A percentile compares a stretch with the other conserved stretches of the same genome.
Conservation (phyloP, 306 rosid genomes). For the Vigna hirtella region DNA sequence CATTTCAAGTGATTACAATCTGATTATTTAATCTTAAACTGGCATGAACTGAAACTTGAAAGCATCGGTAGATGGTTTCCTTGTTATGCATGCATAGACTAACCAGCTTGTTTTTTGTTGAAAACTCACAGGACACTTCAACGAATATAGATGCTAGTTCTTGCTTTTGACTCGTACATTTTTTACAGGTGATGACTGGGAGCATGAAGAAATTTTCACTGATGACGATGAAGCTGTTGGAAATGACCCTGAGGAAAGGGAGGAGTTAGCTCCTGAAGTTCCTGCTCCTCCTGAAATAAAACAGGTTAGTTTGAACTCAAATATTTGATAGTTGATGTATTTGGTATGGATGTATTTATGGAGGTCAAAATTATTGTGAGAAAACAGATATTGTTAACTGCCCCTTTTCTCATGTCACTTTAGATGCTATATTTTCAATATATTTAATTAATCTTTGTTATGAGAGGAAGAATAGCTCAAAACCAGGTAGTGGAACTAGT, state of each 20-base stretch:
- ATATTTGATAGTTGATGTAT: constrained; percentile 19
- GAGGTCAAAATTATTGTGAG: background rate
- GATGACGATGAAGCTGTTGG: constrained; percentile 98
- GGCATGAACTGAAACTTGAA: constrained; percentile 1
- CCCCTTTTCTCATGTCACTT: background rate
- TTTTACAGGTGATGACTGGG: constrained; percentile 94
- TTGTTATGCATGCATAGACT: constrained; percentile 20
- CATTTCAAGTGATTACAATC: constrained; percentile 2
- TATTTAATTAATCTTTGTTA: background rate
- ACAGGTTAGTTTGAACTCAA: constrained; percentile 64
- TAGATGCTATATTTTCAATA: background rate
- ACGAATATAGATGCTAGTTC: constrained; percentile 13
- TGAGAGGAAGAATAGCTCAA: background rate
- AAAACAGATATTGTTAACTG: background rate
- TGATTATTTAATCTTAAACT: constrained; percentile 24
- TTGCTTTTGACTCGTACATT: constrained; percentile 15
- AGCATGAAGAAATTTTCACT: constrained; percentile 96
- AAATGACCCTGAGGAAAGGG: constrained; percentile 92
- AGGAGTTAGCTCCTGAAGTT: constrained; percentile 93
- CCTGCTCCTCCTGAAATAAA: constrained; percentile 99
- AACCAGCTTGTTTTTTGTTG: constrained; percentile 13
- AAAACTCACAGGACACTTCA: constrained; percentile 28
- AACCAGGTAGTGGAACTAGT: background rate
- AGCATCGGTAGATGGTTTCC: constrained; percentile 18
- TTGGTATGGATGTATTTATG: constrained; percentile 6